phyloP scores from a whole-genome alignment of 768 basidiomycete genomes.

The Boletellus emodensis region DNA sequence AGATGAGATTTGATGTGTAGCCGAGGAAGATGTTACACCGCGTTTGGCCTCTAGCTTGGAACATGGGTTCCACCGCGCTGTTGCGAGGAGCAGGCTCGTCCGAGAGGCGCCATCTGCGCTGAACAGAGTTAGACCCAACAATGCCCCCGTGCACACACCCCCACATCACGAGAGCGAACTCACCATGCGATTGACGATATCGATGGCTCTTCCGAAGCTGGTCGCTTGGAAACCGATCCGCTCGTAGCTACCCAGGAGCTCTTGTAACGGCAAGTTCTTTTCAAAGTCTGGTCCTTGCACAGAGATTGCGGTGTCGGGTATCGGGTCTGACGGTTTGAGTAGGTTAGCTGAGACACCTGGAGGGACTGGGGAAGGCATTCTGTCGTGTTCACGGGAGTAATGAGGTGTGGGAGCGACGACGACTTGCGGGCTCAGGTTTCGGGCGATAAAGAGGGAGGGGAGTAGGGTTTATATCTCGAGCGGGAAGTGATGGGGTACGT shows the following conservation, averaged over 20 bases:
- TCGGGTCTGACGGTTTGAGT: constrained; percentile 67
- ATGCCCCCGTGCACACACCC: no score
- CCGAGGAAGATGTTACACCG: constrained; percentile 91
- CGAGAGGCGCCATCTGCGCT: constrained; percentile 88
- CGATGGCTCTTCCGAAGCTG: constrained; percentile 81
- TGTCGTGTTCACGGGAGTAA: neutral
- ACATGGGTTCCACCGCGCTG: constrained; percentile 64
- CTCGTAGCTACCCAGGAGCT: constrained; percentile 75
- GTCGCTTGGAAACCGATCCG: constrained; percentile 99
- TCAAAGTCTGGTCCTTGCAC: constrained; percentile 91
- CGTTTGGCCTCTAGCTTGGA: constrained; percentile 59
- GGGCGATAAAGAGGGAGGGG: no score
- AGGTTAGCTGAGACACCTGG: constrained; percentile 67
- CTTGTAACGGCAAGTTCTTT: constrained; percentile 55
- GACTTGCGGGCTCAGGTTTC: no score
- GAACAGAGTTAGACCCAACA: neutral
- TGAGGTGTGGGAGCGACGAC: no score
- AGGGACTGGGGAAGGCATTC: constrained; percentile 41
- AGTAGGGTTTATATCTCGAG: no score
- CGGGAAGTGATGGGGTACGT: no score
- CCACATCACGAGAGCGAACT: constrained; percentile 1
- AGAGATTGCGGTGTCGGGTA: constrained; percentile 59
- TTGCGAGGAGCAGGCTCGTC: constrained; percentile 72
- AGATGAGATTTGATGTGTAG: constrained; percentile 98
- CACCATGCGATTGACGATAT: constrained; percentile 93